Percentiles rank a stretch among this genome's conserved stretches.
phyloP scores from a whole-genome alignment of 2,329 filamentous ascomycete genomes.

The Neofusicoccum ribis region DNA sequence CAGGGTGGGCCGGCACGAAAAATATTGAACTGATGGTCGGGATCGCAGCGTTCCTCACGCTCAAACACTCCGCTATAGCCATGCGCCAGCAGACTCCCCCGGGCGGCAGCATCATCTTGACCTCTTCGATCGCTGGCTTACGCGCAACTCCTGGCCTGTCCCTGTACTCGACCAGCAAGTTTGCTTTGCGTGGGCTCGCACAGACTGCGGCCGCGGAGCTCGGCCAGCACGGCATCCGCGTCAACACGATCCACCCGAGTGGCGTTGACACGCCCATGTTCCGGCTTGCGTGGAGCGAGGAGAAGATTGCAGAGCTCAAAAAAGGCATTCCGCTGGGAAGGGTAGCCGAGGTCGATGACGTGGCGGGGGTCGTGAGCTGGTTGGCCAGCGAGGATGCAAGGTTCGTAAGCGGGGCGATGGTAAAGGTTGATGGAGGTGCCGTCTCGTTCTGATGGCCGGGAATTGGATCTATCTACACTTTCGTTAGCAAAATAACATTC shows the following conservation, averaged over 20 bases:
- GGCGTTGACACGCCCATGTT: conserved; percentile 41
- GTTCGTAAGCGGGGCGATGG: conserved; percentile 40
- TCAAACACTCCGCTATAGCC: conserved; percentile 37
- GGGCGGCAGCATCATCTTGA: conserved; percentile 42
- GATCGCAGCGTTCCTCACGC: conserved; percentile 35
- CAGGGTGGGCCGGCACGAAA: too few species aligned
- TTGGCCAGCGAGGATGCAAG: conserved; percentile 41
- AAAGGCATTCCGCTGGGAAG: conserved; percentile 37
- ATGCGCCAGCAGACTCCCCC: conserved; percentile 32
- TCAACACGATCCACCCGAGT: conserved; percentile 44
- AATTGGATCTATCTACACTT: too few species aligned
- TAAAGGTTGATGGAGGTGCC: conserved; percentile 36
- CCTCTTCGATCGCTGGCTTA: conserved; percentile 42
- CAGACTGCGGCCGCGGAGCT: conserved; percentile 41
- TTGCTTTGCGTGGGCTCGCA: conserved; percentile 41
- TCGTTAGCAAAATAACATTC: too few species aligned
- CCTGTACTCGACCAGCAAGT: conserved; percentile 40
- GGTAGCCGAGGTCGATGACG: conserved; percentile 39
- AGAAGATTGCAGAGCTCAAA: conserved; percentile 36
- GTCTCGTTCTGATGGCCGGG: neutral
- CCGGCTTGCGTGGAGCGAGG: conserved; percentile 35
- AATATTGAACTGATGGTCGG: neutral
- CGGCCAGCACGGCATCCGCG: conserved; percentile 39
- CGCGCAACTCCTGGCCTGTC: conserved; percentile 39
- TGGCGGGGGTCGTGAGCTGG: conserved; percentile 41